phyloP scores from a whole-genome alignment of 768 basidiomycete species.

The Sutorius australiensis region DNA sequence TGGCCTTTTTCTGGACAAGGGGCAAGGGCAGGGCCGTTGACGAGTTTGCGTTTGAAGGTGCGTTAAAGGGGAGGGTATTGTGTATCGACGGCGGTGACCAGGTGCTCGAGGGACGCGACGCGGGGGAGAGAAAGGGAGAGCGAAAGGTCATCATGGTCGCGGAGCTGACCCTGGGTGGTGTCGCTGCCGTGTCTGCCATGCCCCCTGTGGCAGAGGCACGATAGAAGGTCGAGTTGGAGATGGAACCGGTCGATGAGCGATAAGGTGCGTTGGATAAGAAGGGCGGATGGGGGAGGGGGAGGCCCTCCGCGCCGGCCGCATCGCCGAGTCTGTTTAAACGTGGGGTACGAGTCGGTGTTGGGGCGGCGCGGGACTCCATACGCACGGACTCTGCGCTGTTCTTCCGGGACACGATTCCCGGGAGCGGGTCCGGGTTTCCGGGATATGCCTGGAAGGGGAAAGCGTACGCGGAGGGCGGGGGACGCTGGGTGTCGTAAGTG shows the following conservation, averaged over 20 bases:
- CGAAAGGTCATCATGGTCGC: slow-evolving; percentile 51
- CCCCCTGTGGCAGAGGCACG: slow-evolving; percentile 24
- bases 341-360: slow-evolving; percentile 16
- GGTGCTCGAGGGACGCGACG: slow-evolving; percentile 57
- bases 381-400: slow-evolving; percentile 40
- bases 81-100: slow-evolving; percentile 57
- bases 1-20: slow-evolving; percentile 34
- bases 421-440: slow-evolving; percentile 63
- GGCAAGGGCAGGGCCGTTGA: slow-evolving; percentile 38
- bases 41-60: slow-evolving; percentile 28
- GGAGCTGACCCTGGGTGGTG: slow-evolving; percentile 40
- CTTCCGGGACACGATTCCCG: slow-evolving; percentile 41
- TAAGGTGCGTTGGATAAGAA: slow-evolving; percentile 45
- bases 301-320: slow-evolving; percentile 15
- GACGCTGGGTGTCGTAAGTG: slow-evolving; percentile 14
- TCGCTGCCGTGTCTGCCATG: slow-evolving; percentile 9
- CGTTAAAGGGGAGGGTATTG: slow-evolving; percentile 24
- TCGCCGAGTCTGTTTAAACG: slow-evolving; percentile 19
- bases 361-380: slow-evolving; percentile 24
- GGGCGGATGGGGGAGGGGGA: slow-evolving; percentile 45
- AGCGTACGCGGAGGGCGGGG: slow-evolving; percentile 41
- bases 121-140: slow-evolving; percentile 65
- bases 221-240: slow-evolving; percentile 29
- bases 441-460: slow-evolving; percentile 60
- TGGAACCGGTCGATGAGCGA: slow-evolving; percentile 26